These are phyloP conservation scores for Coniochaeta sp. DNA, from an alignment of 2,329 filamentous ascomycete genomes.

Conservation along the genomic window DNA sequence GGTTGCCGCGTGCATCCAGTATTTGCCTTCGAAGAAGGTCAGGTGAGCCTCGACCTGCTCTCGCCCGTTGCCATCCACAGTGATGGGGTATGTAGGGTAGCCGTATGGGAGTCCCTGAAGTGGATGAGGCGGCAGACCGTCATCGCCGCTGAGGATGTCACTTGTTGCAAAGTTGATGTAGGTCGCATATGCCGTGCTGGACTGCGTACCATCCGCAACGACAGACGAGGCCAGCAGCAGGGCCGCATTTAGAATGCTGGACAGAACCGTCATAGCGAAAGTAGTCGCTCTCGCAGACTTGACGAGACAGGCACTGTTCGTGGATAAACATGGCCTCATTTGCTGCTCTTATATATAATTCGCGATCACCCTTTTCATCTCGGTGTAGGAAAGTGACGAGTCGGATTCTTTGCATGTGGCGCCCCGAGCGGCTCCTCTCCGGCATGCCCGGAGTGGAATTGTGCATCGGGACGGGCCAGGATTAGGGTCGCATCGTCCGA, in stretches of 20 bases:
- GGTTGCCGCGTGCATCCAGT: conserved; percentile 2
- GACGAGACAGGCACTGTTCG: background rate
- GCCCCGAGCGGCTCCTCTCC: background rate
- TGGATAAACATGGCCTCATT: too few relatives aligned
- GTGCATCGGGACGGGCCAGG: background rate
- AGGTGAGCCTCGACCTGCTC: conserved; percentile 1
- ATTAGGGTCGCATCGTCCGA: background rate
- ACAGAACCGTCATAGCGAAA: background rate
- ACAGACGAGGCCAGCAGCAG: background rate
- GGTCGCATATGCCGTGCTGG: background rate
- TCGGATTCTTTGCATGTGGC: background rate
- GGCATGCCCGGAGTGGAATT: background rate
- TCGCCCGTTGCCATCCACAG: background rate
- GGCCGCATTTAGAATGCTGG: background rate
- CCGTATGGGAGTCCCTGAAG: conserved; percentile 1
- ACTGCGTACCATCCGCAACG: background rate
- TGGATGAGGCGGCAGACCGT: conserved; percentile 1
- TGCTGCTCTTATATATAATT: background rate
- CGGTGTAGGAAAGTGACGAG: background rate
- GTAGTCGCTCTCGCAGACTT: background rate
- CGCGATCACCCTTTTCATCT: background rate
- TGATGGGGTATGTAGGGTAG: background rate
- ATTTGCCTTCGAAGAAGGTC: conserved; percentile 1
- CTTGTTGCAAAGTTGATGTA: background rate
- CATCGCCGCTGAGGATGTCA: conserved; percentile 1